Evolutionary conservation across 192 early-diverging fungal genomes (phyloP), one percentile per base, ranked within the genome.

Genomic region (Linnemannia schmuckeri): DNA sequence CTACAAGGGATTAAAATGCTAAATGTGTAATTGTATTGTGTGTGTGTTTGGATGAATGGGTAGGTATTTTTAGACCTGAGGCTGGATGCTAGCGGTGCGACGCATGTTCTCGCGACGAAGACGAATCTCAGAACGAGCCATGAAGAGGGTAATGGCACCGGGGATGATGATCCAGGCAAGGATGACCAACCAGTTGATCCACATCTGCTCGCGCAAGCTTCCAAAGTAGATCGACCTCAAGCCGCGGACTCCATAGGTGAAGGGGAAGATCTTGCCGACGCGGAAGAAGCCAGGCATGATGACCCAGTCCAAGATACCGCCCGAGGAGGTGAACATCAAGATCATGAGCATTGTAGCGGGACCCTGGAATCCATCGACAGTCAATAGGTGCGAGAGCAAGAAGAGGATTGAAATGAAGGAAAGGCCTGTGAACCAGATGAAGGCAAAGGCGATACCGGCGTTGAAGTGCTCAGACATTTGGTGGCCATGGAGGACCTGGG

Each of bases 251-350:
- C 54, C 85, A 66, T 87, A 87, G 2, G 79, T 74, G 72, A 87
- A 87, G 10, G 85, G 85, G 85, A 87, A 87, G 8, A 61, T 73
- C 13, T 55, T 78, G 22, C 85, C 85, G 6, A 87, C 72, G 2
- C 72, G 85, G 85, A 87, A 87, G 76, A 87, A 87, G 15, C 85
- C 85, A 49, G 85, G 85, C 79, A 87, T 87, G 35, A 81, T n/a
- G 13, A 38, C 52, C 85, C 80, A 81, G 42, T 87, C 85, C 44
- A 87, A 52, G 20, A 87, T 78, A 70, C 85, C 85, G 15, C 76
- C 76, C 17, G 85, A 87, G 38, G 85, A 73, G 6, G 85, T 87
- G 44, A 87, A 78, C 85, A 87, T 87, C 30, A 87, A 72, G 63
- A 87, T 87, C 85, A 87, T 81, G 30, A 87, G 55, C 75, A 87